A percentile compares a stretch with the other conserved stretches of the same genome.
Evolutionary conservation across 306 rosid genomes (phyloP).

Genomic region (Dalbergia cultrata): DNA sequence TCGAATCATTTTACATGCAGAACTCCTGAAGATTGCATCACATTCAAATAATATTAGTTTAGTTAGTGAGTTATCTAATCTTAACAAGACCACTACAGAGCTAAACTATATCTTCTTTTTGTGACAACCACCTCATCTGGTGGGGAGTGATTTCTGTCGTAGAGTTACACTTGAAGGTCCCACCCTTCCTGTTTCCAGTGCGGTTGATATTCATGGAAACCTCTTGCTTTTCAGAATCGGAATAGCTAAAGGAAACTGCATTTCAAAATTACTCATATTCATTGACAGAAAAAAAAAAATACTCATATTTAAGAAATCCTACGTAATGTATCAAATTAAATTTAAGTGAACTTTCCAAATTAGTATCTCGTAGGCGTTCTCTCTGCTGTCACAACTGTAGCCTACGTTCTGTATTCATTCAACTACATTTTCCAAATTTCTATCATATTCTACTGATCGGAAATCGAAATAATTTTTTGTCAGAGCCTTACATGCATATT

Average conservation of each 20-base stretch:
- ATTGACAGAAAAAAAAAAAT: background rate
- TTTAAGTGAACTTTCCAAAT: background rate
- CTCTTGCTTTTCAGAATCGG: constrained; percentile 81
- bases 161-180: constrained; percentile 81
- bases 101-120: constrained; percentile 19
- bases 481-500: constrained; percentile 82
- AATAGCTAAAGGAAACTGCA: constrained; percentile 90
- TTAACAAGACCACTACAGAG: background rate
- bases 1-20: constrained; percentile 98
- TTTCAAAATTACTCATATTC: constrained; percentile 14
- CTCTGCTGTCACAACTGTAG: constrained; percentile 9
- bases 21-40: constrained; percentile 70
- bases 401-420: background rate
- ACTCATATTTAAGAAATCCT: constrained; percentile 13
- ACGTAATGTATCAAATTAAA: background rate
- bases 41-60: constrained; percentile 32
- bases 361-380: constrained; percentile 9
- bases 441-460: constrained; percentile 19
- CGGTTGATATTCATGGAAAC: constrained; percentile 87
- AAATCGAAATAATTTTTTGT: constrained; percentile 4
- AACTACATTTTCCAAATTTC: constrained; percentile 21
- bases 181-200: constrained; percentile 83
- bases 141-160: constrained; percentile 87
- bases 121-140: constrained; percentile 74
- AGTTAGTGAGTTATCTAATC: background rate